Evolutionary conservation across 169 alveolate species (phyloP).

Genomic region (Eimeria acervulina): DNA sequence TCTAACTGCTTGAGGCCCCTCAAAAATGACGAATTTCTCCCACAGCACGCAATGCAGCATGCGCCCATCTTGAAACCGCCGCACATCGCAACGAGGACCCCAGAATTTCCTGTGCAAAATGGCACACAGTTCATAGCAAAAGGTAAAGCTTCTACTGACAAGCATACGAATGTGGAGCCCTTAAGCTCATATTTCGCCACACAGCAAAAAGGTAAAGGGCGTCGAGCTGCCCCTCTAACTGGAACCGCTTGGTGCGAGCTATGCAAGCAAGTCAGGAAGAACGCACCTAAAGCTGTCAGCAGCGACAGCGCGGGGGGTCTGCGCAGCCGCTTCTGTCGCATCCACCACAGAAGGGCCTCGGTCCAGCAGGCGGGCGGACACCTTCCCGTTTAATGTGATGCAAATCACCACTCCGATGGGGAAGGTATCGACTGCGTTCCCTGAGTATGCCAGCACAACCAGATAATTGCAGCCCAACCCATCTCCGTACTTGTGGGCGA

Average conservation of each 20-base stretch:
- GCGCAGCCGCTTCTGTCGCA: slow-evolving; percentile 47
- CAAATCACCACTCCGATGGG: slow-evolving; percentile 65
- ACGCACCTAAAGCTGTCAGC: slow-evolving; percentile 79
- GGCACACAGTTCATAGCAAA: neutral
- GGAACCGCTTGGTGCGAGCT: neutral
- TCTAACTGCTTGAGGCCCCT: slow-evolving; percentile 43
- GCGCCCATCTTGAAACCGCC: slow-evolving; percentile 82
- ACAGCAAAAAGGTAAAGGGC: neutral
- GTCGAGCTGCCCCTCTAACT: neutral
- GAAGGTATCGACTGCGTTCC: slow-evolving; percentile 11
- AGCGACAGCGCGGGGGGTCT: slow-evolving; percentile 69
- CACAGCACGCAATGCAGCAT: slow-evolving; percentile 78
- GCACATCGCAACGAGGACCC: slow-evolving; percentile 80
- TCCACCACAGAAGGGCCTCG: slow-evolving; percentile 78
- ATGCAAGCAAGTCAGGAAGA: neutral
- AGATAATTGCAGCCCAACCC: neutral
- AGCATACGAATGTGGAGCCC: neutral
- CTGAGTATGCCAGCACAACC: slow-evolving; percentile 6
- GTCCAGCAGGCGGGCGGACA: slow-evolving; percentile 77
- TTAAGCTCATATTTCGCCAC: neutral
- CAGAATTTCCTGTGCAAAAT: slow-evolving; percentile 65
- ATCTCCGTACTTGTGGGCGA: neutral
- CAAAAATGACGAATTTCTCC: slow-evolving; percentile 34
- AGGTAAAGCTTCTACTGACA: neutral
- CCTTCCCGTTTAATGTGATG: slow-evolving; percentile 59